These are phyloP conservation scores for Hypoxylon sp. DNA, from an alignment of 2,329 filamentous ascomycete genomes.

Conservation along the genomic window DNA sequence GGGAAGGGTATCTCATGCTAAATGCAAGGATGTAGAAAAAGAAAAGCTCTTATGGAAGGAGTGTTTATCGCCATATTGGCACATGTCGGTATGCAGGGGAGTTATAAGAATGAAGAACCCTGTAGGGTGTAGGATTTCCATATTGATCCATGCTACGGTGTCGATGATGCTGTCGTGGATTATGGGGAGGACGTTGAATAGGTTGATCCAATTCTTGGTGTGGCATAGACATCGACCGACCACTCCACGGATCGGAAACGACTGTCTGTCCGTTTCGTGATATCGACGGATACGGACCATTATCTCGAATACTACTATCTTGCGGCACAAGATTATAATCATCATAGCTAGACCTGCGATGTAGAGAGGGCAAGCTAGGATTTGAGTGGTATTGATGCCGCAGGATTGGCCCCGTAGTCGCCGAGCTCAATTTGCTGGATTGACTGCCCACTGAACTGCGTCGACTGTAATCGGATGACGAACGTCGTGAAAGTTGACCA, in stretches of 20 bases:
- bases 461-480: conserved; percentile 44
- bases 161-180: conserved; percentile 50
- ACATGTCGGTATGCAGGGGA: conserved; percentile 63
- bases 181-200: conserved; percentile 46
- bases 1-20: conserved; percentile 2
- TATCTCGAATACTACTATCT: conserved; percentile 34
- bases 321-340: conserved; percentile 29
- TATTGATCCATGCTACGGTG: conserved; percentile 50
- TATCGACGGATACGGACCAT: conserved; percentile 39
- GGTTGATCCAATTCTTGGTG: conserved; percentile 46
- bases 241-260: conserved; percentile 41
- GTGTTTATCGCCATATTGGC: conserved; percentile 62
- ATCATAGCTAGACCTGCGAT: conserved; percentile 42
- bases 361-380: conserved; percentile 29
- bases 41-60: not conserved
- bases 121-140: conserved; percentile 53
- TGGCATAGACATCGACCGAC: conserved; percentile 35
- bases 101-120: conserved; percentile 66
- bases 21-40: not conserved
- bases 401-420: conserved; percentile 27
- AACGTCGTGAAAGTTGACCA: conserved; percentile 37
- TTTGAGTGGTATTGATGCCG: conserved; percentile 22
- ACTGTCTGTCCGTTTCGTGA: conserved; percentile 37
- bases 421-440: conserved; percentile 38
- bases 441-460: conserved; percentile 47